These are phyloP conservation scores for Canavalia gladiata DNA, from an alignment of 306 rosid species.

Conservation along the genomic window DNA sequence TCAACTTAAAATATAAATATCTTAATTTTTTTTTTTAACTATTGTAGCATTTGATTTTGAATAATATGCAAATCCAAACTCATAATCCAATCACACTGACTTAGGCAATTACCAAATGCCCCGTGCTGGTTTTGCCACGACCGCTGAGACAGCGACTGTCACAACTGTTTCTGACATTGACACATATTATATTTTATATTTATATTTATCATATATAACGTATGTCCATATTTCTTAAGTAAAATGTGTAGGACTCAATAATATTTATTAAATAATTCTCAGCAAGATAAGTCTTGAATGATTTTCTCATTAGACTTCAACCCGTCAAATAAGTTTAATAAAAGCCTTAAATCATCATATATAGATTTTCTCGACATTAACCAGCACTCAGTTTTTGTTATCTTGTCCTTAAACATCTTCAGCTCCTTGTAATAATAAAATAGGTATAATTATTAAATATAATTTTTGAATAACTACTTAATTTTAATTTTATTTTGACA, in stretches of 20 bases:
- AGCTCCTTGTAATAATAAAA: too few relatives aligned
- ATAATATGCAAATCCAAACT: neutral
- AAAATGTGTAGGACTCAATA: neutral
- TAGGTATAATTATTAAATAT: too few relatives aligned
- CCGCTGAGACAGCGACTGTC: slow-evolving; percentile 9
- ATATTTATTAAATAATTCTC: neutral
- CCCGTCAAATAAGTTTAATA: neutral
- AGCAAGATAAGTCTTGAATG: neutral
- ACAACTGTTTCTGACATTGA: neutral
- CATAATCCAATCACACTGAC: neutral
- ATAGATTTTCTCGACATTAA: too few relatives aligned
- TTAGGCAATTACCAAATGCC: neutral
- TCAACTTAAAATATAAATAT: neutral
- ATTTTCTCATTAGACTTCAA: neutral
- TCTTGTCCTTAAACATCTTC: too few relatives aligned
- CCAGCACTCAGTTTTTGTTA: too few relatives aligned
- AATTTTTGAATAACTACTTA: too few relatives aligned
- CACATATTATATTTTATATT: neutral
- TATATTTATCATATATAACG: neutral
- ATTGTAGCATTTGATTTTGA: neutral
- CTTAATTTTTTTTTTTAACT: neutral
- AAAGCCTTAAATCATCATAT: too few relatives aligned
- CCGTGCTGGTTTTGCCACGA: neutral
- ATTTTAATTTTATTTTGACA: too few relatives aligned
- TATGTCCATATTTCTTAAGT: neutral